Percentiles rank a stretch among this genome's conserved stretches.
phyloP scores from a whole-genome alignment of 371 early-diverging fungal species.

The Nematocida minor region DNA sequence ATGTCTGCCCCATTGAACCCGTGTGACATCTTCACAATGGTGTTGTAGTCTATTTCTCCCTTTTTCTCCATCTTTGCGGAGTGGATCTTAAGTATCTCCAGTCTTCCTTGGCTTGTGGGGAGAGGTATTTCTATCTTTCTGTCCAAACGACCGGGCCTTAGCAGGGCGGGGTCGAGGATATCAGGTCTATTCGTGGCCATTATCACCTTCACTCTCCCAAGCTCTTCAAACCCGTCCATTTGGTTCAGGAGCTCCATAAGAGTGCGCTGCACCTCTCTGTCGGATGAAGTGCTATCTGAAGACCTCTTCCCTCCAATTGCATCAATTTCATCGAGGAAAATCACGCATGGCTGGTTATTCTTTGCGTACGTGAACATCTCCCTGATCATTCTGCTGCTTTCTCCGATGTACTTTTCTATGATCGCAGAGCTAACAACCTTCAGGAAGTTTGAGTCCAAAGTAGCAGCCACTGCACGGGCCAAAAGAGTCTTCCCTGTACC shows the following conservation, averaged over 20 bases:
- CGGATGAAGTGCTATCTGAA: conserved; percentile 94
- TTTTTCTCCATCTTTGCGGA: conserved; percentile 80
- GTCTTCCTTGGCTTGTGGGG: conserved; percentile 78
- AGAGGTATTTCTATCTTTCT: conserved; percentile 97
- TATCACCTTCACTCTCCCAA: conserved; percentile 93
- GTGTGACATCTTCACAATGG: conserved; percentile 88
- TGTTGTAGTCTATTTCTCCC: conserved; percentile 85
- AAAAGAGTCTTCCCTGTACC: conserved; percentile 78
- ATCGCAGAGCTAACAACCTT: conserved; percentile 90
- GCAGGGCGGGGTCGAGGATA: conserved; percentile 90
- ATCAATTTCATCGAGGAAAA: conserved; percentile 99
- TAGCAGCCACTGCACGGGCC: conserved; percentile 91
- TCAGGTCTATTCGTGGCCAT: conserved; percentile 99
- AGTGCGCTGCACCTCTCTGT: conserved; percentile 97
- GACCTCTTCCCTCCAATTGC: conserved; percentile 98
- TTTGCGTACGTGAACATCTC: conserved; percentile 98
- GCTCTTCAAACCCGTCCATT: conserved; percentile 96
- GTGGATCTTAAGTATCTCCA: conserved; percentile 94
- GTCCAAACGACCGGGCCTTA: conserved; percentile 93
- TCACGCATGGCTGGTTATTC: conserved; percentile 97
- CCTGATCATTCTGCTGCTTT: conserved; percentile 84
- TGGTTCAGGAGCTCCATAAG: conserved; percentile 98
- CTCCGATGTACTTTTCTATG: conserved; percentile 98
- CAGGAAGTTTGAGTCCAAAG: conserved; percentile 86
- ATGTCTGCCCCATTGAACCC: conserved; percentile 99